Evolutionary conservation across 495 filamentous ascomycete species (phyloP).

Genomic region (Parmelia sp.): DNA sequence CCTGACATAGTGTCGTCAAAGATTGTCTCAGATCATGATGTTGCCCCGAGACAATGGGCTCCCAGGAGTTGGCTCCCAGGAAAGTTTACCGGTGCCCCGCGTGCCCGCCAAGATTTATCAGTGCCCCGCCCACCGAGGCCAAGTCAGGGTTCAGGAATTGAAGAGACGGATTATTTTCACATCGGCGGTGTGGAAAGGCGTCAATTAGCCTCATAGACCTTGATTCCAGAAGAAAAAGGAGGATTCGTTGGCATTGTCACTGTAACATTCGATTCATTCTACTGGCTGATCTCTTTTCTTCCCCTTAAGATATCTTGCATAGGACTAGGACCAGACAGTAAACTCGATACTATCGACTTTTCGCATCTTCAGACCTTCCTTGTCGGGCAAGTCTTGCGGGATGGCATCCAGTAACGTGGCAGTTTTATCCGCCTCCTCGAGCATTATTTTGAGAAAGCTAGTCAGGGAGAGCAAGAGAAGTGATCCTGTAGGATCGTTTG

Average conservation of each 20-base stretch:
- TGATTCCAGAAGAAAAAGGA: not conserved
- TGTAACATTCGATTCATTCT: not conserved
- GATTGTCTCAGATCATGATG: not conserved
- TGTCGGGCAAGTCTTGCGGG: not conserved
- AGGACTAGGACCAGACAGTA: not conserved
- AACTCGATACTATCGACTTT: not conserved
- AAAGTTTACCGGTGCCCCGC: too few species aligned
- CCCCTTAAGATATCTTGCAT: not conserved
- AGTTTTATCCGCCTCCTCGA: not conserved
- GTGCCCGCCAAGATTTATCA: too few species aligned
- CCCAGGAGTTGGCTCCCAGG: too few species aligned
- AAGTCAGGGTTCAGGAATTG: too few species aligned
- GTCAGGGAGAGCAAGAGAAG: too few species aligned
- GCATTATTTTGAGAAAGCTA: not conserved
- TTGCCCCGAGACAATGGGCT: not conserved
- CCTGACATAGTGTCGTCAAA: not conserved
- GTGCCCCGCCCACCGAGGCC: too few species aligned
- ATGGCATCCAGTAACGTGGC: not conserved
- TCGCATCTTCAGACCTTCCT: not conserved
- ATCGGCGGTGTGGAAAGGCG: too few species aligned
- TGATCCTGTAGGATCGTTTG: too few species aligned
- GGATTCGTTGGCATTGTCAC: not conserved
- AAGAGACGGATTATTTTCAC: too few species aligned
- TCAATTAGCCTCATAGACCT: too few species aligned
- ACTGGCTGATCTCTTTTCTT: not conserved